Base-by-base conservation (phyloP, 83 land plant species). In the Larix sibirica region DNA sequence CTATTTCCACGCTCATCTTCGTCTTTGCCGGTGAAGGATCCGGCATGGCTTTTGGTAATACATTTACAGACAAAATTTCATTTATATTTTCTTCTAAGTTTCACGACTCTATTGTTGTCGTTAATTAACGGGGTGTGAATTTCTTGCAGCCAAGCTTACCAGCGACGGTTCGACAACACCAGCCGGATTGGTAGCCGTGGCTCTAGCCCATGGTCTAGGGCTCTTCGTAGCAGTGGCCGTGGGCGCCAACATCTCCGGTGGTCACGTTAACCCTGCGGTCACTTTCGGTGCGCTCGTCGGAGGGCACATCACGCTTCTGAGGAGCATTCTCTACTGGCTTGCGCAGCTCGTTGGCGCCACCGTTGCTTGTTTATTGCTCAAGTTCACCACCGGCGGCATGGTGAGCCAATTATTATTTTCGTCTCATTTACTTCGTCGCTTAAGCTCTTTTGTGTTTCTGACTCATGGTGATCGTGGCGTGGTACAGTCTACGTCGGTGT, bases 21-120 rank as follows among this genome's bases (percentile, higher is more conserved):
- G 92, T 92, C 79, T 91, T 88, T 77, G 90, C 93, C 42, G 92
- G 88, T 0, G 91, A 88, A 80, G 96, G 96, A 61, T 90, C 94
- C 23, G 75, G 84, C 26, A 90, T 94, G 50, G 81, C 96, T 63
- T 90, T 88, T 67, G 92, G 90, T 91, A 85, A 58, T 33, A 33
- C 36, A 33, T 33, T 33, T 33, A 33, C 36, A 33, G 36, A 2
- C 36, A 33, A 33, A 1, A 33, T 3, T 33, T 33, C 36, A 1
- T 33, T 33, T 33, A 1, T 33, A 1, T 33, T 33, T 33, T 1
- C 36, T 33, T 33, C 36, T 2, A 33, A 33, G 36, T 33, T 33
- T 33, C 36, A 33, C 36, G 36, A 33, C 36, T 33, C 36, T 33
- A 33, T 33, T 33, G 36, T 33, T 33, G 36, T 33, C 36, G 3